Percentiles rank a stretch among this genome's conserved stretches.
phyloP scores from a whole-genome alignment of 1,139 yeast genomes.

The Suhomyces taliae region DNA sequence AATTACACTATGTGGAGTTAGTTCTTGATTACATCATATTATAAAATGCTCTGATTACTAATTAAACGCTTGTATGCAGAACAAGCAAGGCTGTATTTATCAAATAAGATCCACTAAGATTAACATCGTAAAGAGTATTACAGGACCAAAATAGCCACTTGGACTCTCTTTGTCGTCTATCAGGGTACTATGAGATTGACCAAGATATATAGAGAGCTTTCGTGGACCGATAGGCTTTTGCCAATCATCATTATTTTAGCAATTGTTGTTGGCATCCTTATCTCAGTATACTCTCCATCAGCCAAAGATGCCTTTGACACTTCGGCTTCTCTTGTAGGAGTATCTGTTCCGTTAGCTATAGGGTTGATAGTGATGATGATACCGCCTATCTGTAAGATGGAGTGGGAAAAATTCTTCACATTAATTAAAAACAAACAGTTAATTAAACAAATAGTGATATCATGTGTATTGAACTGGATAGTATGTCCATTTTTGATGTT shows the following conservation, averaged over 20 bases:
- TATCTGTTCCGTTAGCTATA: constrained; percentile 49
- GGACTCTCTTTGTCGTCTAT: no score
- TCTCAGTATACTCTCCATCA: constrained; percentile 34
- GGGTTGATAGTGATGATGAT: constrained; percentile 60
- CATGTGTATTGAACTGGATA: constrained; percentile 54
- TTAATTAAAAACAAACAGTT: constrained; percentile 22
- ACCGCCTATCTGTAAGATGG: constrained; percentile 56
- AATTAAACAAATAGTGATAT: constrained; percentile 35
- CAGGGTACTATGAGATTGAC: neutral
- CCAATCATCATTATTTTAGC: constrained; percentile 30
- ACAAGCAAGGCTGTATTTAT: no score
- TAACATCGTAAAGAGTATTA: no score
- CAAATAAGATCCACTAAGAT: no score
- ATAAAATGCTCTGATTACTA: no score
- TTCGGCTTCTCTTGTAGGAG: constrained; percentile 27
- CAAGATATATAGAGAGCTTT: constrained; percentile 13
- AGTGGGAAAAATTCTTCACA: constrained; percentile 40
- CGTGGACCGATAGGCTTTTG: constrained; percentile 26
- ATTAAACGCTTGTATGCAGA: no score
- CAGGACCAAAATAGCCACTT: no score
- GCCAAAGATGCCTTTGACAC: constrained; percentile 31
- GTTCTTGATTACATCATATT: no score
- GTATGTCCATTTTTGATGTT: constrained; percentile 59
- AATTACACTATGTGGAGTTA: no score
- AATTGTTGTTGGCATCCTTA: constrained; percentile 30